Evolutionary conservation across 495 filamentous ascomycete genomes (phyloP), one percentile per base, ranked within the genome.

Genomic region (Filosporella fistucella): DNA sequence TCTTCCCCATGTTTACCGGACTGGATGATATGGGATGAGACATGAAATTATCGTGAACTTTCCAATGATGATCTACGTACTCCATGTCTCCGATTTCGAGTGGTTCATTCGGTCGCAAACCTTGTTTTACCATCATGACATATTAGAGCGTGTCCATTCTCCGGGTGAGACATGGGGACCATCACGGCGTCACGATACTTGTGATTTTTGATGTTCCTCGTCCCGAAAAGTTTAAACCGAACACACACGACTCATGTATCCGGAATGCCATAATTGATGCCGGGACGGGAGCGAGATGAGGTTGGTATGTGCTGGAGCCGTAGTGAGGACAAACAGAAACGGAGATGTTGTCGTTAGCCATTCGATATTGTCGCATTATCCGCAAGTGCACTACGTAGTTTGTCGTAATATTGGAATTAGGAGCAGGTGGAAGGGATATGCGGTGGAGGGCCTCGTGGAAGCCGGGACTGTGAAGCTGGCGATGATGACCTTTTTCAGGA

Each of bases 91-190:
- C 37, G 37, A 35, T 32, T 10, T 25, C 32, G 32, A 28, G 28
- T 26, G n/a, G 12, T 24, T n/a, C 28, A 17, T 24, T 21, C 30
- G 2, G 10, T 45, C 40, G 40, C 24, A 20, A 43, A 9, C 4
- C 40, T 43, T 17, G 23, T 43, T 41, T 14, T 16, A 41, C 25
- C 22, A 30, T 43, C 14, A 20, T 42, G 24, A 28, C 16, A 32
- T 24, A 16, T 17, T 22, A 5, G 7, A 21, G 20, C 37, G 10
- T n/a, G 18, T 22, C 37, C 22, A 26, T 49, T 29, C 36, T 42
- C 47, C 47, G 37, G 36, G 1, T 41, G 47, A 49, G 47, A 49
- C 47, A 42, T 49, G 18, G 17, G 23, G 18, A 23, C 6, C 16
- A 20, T 20, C 37, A 24, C 37, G 37, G 24, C 18, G 18, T n/a